phyloP scores from a whole-genome alignment of 2,329 filamentous ascomycete species.

The Chaetomiaceae sp. region DNA sequence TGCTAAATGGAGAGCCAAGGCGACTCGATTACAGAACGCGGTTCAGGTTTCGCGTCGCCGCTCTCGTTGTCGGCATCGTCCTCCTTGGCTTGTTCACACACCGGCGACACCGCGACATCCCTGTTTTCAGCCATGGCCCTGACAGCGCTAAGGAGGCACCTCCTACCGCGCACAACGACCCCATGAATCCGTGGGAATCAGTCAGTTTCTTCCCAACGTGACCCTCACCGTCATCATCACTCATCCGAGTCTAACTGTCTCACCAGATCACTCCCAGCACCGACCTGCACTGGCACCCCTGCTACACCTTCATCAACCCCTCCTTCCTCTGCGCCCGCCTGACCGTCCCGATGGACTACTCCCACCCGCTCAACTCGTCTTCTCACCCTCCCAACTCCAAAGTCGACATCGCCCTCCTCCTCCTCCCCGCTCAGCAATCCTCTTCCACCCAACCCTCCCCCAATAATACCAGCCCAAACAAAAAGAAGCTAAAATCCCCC shows the following conservation, averaged over 20 bases:
- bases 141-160: not conserved
- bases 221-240: not conserved
- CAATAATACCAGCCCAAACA: no score
- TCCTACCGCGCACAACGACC: not conserved
- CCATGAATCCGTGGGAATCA: conserved; percentile 15
- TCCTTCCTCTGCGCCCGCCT: conserved; percentile 40
- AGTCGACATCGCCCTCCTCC: conserved; percentile 37
- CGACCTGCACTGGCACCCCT: conserved; percentile 42
- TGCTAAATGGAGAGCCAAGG: not conserved
- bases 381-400: conserved; percentile 31
- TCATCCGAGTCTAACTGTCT: not conserved
- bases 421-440: conserved; percentile 30
- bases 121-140: no score
- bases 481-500: conserved; percentile 35
- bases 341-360: conserved; percentile 45
- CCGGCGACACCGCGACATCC: not conserved
- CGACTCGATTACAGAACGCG: not conserved
- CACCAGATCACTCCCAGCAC: conserved; percentile 40
- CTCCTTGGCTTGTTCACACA: not conserved
- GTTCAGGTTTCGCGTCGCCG: not conserved
- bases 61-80: not conserved
- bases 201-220: no score
- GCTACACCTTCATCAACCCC: conserved; percentile 28
- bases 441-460: conserved; percentile 28
- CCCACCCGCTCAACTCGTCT: conserved; percentile 34